Base-by-base conservation (phyloP, 78 protist species). In the Diacronema lutheri region DNA sequence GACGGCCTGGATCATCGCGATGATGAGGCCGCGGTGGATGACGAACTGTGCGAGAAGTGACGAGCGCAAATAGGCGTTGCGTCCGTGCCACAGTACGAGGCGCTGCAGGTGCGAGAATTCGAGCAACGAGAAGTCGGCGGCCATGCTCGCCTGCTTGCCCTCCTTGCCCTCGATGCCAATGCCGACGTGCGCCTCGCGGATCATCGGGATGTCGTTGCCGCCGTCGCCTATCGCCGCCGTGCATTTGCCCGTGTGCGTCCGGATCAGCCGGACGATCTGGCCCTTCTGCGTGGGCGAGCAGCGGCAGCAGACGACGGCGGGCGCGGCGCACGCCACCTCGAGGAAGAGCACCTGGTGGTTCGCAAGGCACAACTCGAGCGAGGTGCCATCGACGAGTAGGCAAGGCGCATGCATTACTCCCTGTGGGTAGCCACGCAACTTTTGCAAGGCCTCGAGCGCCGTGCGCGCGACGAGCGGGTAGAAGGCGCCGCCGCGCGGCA, bases 121-220 rank as follows among this genome's bases (percentile, higher is more conserved):
- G 41, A 71, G 84, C 37, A 98, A 38, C n/a, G 97, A 93, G 60
- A 94, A 93, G 81, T 98, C 99, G 0, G 99, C 99, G 3, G 99
- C 99, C 38, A 95, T 90, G 3, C 97, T 86, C 33, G 99, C 99
- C 86, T 98, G 99, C 83, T 81, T 80, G 35, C 99, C 99, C 80
- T 98, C 99, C 46, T 92, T 95, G 25, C 99, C 99, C 74, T 91
- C 98, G 57, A 98, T 87, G 40, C 98, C 99, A 33, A 97, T 77
- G 81, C 99, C 99, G 26, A 97, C 97, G 72, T 98, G 95, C 35
- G 99, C 99, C 9, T 97, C 97, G 62, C 88, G 96, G 72, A 98
- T 97, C 99, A 98, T 98, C 50, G 90, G 65, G 38, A 97, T 98
- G 83, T 98, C 99, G 72, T 98, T 98, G 58, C 98, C 98, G 44